Conservation (phyloP, 495 filamentous ascomycete genomes). For the Darksidea phi region DNA sequence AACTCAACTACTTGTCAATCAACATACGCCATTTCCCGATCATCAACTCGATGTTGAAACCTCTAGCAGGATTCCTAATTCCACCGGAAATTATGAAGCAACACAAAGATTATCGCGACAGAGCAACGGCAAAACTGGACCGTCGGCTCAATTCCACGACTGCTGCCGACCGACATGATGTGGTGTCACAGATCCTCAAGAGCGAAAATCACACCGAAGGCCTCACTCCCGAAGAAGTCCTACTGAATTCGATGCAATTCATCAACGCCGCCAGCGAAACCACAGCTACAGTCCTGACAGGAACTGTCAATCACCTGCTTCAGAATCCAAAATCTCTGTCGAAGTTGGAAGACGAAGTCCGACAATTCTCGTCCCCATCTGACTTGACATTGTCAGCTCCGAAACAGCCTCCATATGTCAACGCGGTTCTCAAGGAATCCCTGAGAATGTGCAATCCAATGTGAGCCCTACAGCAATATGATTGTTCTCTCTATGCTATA, state of each 20-base stretch:
- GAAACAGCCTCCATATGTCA: constrained; percentile 29
- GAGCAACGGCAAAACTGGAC: constrained; percentile 11
- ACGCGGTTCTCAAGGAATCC: constrained; percentile 26
- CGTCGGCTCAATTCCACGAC: constrained; percentile 2
- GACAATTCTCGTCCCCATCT: constrained; percentile 6
- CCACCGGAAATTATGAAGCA: constrained; percentile 10
- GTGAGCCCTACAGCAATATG: no score
- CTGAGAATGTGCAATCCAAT: constrained; percentile 31
- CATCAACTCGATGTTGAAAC: constrained; percentile 9
- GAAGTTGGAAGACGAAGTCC: constrained; percentile 21
- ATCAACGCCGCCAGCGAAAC: constrained; percentile 34
- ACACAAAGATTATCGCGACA: constrained; percentile 11
- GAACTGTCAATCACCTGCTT: constrained; percentile 23
- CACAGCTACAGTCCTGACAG: constrained; percentile 27
- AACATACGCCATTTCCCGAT: constrained; percentile 13
- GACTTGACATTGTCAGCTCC: constrained; percentile 15
- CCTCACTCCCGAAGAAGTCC: constrained; percentile 18
- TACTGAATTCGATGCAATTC: constrained; percentile 11
- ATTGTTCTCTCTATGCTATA: not conserved
- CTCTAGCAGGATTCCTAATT: constrained; percentile 8
- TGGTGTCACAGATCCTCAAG: constrained; percentile 42
- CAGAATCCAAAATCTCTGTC: constrained; percentile 19
- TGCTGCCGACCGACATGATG: constrained; percentile 22
- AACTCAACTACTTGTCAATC: constrained; percentile 12
- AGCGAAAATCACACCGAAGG: constrained; percentile 31